These are phyloP conservation scores for Naganishia randhawae DNA, from an alignment of 768 basidiomycete genomes.

Conservation along the genomic window DNA sequence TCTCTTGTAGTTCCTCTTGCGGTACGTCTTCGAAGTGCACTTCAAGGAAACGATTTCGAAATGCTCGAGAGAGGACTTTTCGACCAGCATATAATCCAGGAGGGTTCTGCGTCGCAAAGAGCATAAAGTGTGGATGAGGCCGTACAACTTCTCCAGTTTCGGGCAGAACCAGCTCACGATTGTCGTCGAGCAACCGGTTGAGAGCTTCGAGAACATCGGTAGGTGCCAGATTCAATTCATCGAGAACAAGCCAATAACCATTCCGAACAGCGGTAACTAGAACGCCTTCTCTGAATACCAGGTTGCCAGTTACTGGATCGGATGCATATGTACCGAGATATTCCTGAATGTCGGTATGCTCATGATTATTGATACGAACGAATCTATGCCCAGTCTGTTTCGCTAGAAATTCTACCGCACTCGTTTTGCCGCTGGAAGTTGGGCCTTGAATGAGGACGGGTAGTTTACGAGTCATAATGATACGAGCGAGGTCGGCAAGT, in stretches of 20 bases:
- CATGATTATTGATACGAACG: conserved; percentile 98
- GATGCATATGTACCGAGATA: conserved; percentile 96
- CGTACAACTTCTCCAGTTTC: conserved; percentile 92
- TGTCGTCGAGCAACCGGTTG: conserved; percentile 93
- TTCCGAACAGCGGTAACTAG: conserved; percentile 83
- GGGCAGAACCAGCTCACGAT: conserved; percentile 88
- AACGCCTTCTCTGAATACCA: conserved; percentile 89
- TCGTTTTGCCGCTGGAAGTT: conserved; percentile 95
- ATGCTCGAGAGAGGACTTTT: conserved; percentile 89
- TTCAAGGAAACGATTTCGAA: conserved; percentile 94
- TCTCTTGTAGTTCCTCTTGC: conserved; percentile 84
- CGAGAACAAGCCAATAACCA: conserved; percentile 96
- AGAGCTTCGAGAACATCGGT: conserved; percentile 97
- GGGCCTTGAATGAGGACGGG: conserved; percentile 97
- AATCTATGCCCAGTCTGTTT: conserved; percentile 88
- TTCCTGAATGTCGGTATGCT: conserved; percentile 98
- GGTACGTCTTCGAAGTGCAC: conserved; percentile 97
- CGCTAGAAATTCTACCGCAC: conserved; percentile 91
- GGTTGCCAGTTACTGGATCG: conserved; percentile 84
- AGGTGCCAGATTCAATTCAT: conserved; percentile 94
- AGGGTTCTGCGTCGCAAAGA: conserved; percentile 98
- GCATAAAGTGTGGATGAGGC: conserved; percentile 93
- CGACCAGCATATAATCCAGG: conserved; percentile 91
- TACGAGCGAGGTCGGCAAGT: conserved; percentile 87
- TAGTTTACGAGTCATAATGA: conserved; percentile 79